These are phyloP conservation scores for Pyrus hybrid DNA, from an alignment of 331 rosid species.

Conservation along the genomic window DNA sequence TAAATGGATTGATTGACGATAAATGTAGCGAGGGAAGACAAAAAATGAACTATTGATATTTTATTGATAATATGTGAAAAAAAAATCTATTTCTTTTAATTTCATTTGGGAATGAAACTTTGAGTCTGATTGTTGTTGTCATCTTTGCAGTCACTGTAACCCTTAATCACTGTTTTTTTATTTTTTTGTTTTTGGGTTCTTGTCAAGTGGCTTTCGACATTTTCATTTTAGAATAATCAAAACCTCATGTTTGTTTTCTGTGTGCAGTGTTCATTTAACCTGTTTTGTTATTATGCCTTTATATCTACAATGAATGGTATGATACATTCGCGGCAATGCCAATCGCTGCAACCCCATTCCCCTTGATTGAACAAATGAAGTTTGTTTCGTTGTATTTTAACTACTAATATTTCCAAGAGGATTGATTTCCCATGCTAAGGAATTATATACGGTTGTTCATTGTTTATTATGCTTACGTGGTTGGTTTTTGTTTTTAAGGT, in stretches of 20 bases:
- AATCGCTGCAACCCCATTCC: not conserved
- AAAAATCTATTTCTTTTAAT: not conserved
- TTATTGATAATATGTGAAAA: not conserved
- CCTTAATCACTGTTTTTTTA: not conserved
- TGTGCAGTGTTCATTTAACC: not conserved
- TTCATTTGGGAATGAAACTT: not conserved
- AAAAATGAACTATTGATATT: not conserved
- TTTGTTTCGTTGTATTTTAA: not conserved
- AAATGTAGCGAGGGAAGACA: not conserved
- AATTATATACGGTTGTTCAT: not conserved
- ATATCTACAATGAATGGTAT: not conserved
- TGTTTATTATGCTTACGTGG: not conserved
- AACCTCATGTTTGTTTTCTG: not conserved
- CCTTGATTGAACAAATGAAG: not conserved
- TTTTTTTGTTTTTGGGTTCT: not conserved
- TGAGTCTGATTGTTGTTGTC: not conserved
- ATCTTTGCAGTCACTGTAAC: not conserved
- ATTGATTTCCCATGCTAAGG: not conserved
- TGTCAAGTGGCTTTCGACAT: not conserved
- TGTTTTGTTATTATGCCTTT: not conserved
- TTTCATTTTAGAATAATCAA: not conserved
- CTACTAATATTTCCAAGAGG: not conserved
- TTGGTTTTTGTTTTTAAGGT: not conserved
- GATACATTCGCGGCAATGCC: not conserved
- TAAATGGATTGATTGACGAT: not conserved